Conservation (phyloP, 2,329 filamentous ascomycete genomes). For the Ophiostoma tasmaniense region DNA sequence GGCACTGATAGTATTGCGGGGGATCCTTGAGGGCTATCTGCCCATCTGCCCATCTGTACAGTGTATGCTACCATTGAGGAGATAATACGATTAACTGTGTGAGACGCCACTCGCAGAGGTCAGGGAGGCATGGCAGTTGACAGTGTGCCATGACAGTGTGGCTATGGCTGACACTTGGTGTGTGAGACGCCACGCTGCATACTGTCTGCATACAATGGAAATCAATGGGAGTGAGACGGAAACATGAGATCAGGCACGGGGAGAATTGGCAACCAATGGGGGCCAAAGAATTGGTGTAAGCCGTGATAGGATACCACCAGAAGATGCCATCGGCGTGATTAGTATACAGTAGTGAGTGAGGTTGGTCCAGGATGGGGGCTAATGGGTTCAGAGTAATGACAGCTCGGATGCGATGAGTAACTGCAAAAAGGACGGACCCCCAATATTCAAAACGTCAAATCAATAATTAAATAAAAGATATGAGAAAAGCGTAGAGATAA, state of each 20-base stretch:
- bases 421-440: too few species aligned
- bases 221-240: background rate
- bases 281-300: background rate
- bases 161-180: background rate
- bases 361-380: background rate
- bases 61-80: background rate
- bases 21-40: background rate
- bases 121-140: background rate
- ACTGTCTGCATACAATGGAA: background rate
- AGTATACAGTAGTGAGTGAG: background rate
- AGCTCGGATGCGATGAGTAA: too few species aligned
- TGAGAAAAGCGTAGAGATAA: background rate
- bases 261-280: background rate
- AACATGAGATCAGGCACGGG: background rate
- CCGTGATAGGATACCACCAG: background rate
- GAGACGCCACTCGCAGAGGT: background rate
- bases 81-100: too few species aligned
- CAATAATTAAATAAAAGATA: background rate
- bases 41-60: background rate
- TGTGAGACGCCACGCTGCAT: background rate
- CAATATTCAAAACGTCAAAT: too few species aligned
- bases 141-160: background rate
- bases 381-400: too few species aligned
- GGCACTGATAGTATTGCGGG: constrained; percentile 3
- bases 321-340: background rate